Base-by-base conservation (phyloP, 441 rosid species). In the Brassica balearica region DNA sequence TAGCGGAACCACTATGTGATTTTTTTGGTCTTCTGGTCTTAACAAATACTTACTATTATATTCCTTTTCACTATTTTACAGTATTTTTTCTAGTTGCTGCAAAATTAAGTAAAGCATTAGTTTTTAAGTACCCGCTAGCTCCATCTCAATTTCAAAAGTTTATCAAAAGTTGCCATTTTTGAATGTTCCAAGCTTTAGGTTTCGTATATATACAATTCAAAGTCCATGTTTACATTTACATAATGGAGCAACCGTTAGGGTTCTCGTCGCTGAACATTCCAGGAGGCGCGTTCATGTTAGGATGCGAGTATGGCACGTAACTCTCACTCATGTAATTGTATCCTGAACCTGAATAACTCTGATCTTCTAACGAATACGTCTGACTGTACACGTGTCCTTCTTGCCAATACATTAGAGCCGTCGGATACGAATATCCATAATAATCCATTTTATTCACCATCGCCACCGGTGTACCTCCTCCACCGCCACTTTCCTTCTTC, bases 391-490 rank as follows among this genome's bases (percentile, higher is more conserved):
- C 83, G 55, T 84, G 83, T 66, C 72, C 85, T 17, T 75, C 83
- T 48, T 80, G 65, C 88, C 83, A 86, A 10, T 81, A 84, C 79
- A 75, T 74, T 1, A 82, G 78, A 69, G 46, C 87, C 8, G 80
- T 77, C 1, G 85, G 85, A n/a, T 82, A 68, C 2, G 82, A 55
- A 65, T 76, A 77, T n/a, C 88, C 93, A 29, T 69, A 59, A 59
- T 90, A 77, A 72, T 92, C 97, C 85, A 89, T 80, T 74, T 89
- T 92, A 80, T 71, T 89, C 77, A 94, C 83, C 78, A 80, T 89
- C 84, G 86, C 29, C 77, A 85, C 89, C 8, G 84, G 75, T 4
- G 75, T 86, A 11, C 78, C 20, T 29, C 75, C 56, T 0, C 77
- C 87, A 7, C 61, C 82, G 25, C 63, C 77, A n/a, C 73, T 72